Base-by-base conservation (phyloP, 2,329 filamentous ascomycete species). In the Hymenoscyphus occultus region DNA sequence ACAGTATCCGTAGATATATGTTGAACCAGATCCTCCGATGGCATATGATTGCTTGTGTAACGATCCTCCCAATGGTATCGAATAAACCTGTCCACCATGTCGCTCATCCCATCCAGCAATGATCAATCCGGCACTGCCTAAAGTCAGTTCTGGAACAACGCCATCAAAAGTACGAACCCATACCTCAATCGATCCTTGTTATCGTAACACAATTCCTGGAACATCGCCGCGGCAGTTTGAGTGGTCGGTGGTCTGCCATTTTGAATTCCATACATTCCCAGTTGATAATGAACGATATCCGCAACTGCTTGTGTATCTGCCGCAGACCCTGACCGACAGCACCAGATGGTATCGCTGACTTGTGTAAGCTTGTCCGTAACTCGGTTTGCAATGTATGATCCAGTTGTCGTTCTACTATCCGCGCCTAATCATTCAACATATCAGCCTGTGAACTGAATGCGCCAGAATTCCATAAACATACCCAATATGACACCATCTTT, bases 291-390 rank as follows among this genome's bases (percentile, higher is more conserved):
- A 54, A 99, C 95, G 74, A 99, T 97, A 76, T 99, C 95, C 66
- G 95, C 95, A 59, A 99, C 93, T 60, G 95, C 95, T 80, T 99
- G 95, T 66, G 95, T 99, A 77, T 99, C 95, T 71, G 95, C 95
- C 39, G 95, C 95, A 32, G 95, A 99, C 61, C 95, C 95, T 67
- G 95, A 98, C 75, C 95, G 90, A 83, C 95, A 99, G 83, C 95
- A 99, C 95, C 95, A 99, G 80, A 99, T 98, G 66, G 94, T 98
- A 80, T 99, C 95, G 81, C 96, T 91, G 67, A 99, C 94, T 83
- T 93, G 91, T 75, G 95, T 99, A 77, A 99, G 88, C 84, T 99
- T 99, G 85, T 99, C 95, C 70, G 95, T 99, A 71, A 99, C 95
- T 84, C 95, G 90, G 81, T 99, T 99, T 74, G 95, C 95, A 77